These are phyloP conservation scores for Eragrostis nindensis DNA, from an alignment of 176 grass and related monocot species.

Conservation along the genomic window DNA sequence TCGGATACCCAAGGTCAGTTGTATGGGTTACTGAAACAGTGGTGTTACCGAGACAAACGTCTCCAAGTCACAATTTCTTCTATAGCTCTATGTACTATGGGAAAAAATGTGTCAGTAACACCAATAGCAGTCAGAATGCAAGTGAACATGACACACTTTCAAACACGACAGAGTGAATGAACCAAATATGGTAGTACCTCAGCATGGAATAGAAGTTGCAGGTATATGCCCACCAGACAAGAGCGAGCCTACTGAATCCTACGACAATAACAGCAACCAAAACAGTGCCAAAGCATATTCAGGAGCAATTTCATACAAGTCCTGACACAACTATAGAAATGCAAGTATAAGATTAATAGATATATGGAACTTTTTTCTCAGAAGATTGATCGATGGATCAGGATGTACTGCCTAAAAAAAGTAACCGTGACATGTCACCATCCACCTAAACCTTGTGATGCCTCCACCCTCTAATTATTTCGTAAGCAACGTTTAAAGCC, in stretches of 20 bases:
- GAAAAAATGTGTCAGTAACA: not conserved
- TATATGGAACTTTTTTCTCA: constrained; percentile 8
- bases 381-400: not conserved
- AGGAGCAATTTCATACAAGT: not conserved
- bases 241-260: not conserved
- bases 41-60: not conserved
- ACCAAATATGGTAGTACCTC: not conserved
- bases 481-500: constrained; percentile 17
- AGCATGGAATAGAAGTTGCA: not conserved
- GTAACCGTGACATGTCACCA: not conserved
- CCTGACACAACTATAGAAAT: not conserved
- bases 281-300: not conserved
- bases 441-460: not conserved
- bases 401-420: not conserved
- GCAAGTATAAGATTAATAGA: constrained; percentile 7
- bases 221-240: not conserved
- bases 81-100: not conserved
- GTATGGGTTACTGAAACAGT: not conserved
- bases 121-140: not conserved
- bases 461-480: constrained; percentile 11
- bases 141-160: not conserved
- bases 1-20: not conserved
- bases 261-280: not conserved
- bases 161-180: not conserved
- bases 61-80: not conserved